phyloP scores from a whole-genome alignment of 129 eudicot genomes.

The Calendula officinalis region DNA sequence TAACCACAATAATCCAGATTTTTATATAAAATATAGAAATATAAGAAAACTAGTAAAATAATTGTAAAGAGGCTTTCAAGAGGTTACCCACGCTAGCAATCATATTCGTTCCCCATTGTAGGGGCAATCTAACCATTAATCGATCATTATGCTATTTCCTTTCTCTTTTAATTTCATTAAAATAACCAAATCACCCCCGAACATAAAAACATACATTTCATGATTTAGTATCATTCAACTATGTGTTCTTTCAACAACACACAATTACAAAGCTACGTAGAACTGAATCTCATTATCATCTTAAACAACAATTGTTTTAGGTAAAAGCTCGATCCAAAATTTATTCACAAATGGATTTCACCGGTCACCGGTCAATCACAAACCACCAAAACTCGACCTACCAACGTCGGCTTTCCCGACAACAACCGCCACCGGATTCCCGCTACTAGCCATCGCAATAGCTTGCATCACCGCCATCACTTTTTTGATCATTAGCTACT shows the following conservation, averaged over 20 bases:
- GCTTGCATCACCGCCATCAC: constrained; percentile 61
- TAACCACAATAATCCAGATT: background rate
- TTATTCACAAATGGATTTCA: constrained; percentile 34
- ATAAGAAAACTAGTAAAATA: background rate
- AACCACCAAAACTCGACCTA: constrained; percentile 38
- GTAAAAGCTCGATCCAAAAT: constrained; percentile 5
- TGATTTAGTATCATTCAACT: constrained; percentile 18
- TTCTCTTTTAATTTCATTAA: constrained; percentile 33
- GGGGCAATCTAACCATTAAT: constrained; percentile 35
- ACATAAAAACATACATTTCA: constrained; percentile 29
- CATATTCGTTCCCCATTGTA: constrained; percentile 33
- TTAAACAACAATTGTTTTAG: background rate
- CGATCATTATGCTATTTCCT: constrained; percentile 30
- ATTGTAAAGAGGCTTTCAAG: constrained; percentile 23
- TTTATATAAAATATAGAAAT: background rate
- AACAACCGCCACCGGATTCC: constrained; percentile 54
- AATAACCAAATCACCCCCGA: constrained; percentile 24
- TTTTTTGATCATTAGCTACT: constrained; percentile 59
- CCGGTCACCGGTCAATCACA: constrained; percentile 39
- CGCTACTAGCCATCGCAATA: constrained; percentile 58
- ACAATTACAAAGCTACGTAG: background rate
- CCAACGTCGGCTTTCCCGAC: constrained; percentile 34
- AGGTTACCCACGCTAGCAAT: constrained; percentile 44
- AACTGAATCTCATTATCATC: background rate
- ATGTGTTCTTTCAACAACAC: background rate